Base-by-base conservation (phyloP, 805 yeast genomes). In the Hanseniaspora jakobsenii region DNA sequence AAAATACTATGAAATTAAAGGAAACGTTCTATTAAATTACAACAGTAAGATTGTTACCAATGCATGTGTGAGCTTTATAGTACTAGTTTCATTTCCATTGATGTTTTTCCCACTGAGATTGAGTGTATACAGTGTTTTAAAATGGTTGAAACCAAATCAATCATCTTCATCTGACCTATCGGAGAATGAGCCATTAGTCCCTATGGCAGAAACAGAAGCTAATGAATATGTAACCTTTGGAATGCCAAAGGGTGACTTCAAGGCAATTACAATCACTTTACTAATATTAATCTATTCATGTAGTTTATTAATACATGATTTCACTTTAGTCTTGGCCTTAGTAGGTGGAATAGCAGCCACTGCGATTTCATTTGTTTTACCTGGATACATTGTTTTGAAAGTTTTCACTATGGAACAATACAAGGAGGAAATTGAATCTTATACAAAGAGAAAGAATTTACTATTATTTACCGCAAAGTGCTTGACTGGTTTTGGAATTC, bases 311-410 rank as follows among this genome's bases (percentile, higher is more conserved):
- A 78, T 86, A 24, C 65, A 65, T 12, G 83, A 94, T 0, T 73
- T 86, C 52, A 94, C 89, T 22, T 72, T 78, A 37, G 87, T 87
- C 12, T 65, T 86, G 52, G 86, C 94, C 1, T 66, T 86, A 51
- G 94, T 86, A 3, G 96, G 96, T 2, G 82, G 95, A 1, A 85
- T 95, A 0, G 95, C 95, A 0, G 83, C 94, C 1, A 86, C 95
- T 0, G 75, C 94, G 4, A 85, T 87, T 41, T 85, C 95, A 10
- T 86, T 86, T 57, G 85, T 84, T 23, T 67, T 86, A 37, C 96
- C 96, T 0, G 95, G 95, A 0, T 64, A 84, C 18, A 84, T 86
- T 57, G 94, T 89, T 3, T 84, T 72, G 62, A 77, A 72, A 52
- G 66, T 86, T 48, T 71, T 82, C 44, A 79, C 39, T 13, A 24